Evolutionary conservation across 78 protist species (phyloP), one percentile per base, ranked within the genome.

Genomic region (Tieghemostelium lacteum): DNA sequence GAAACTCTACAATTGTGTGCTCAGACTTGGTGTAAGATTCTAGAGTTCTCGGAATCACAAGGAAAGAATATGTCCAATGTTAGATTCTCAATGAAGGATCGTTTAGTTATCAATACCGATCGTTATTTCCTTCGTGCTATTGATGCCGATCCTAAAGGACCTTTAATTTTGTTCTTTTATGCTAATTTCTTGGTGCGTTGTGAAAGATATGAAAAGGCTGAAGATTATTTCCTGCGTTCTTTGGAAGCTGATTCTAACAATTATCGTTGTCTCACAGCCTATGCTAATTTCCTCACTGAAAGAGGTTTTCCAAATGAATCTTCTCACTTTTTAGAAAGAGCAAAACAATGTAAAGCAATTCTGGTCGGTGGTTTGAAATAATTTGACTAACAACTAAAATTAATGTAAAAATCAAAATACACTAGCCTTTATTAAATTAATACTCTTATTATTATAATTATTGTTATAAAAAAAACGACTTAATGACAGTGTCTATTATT

Each of bases 71-170:
- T 83, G 75, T 66, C 89, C 8, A 86, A 86, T 49, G 92, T 75
- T 40, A 55, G 69, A n/a, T 86, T 86, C 12, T 67, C 85, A 28
- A 74, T 74, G 85, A 37, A 62, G 52, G 92, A 72, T 28, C 80
- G 80, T 42, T 52, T 61, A 10, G 92, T 86, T 1, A 64, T 75
- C 24, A 86, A 86, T 16, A 66, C 83, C n/a, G 92, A 86, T 67
- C 76, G 86, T 64, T 86, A 86, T 31, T 86, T 75, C 58, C 28
- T 86, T 10, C 33, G 92, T 33, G 92, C 92, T 2, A 86, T 86
- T 16, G 85, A 74, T 57, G 92, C 92, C 61, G 75, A 86, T 61
- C 76, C 92, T 4, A 86, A 86, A 61, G 92, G 86, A 26, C 87
- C 92, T 4, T 40, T 86, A 10, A 75, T 83, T 61, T 28, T 86